Evolutionary conservation across 495 filamentous ascomycete genomes (phyloP).

Genomic region (Talaromyces wortmannii): DNA sequence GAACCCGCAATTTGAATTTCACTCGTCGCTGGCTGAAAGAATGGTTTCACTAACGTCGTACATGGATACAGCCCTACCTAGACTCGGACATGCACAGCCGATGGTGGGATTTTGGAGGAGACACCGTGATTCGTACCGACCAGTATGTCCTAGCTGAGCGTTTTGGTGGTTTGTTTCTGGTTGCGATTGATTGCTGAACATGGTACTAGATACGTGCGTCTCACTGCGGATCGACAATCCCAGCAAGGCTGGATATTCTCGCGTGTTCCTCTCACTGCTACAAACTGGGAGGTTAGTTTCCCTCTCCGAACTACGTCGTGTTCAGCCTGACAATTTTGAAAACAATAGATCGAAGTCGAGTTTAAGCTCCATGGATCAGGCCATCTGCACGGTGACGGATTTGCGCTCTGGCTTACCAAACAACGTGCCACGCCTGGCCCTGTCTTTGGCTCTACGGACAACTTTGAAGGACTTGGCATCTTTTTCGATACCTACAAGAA

Average conservation of each 20-base stretch:
- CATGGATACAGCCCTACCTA: slow-evolving; percentile 68
- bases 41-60: slow-evolving; percentile 2
- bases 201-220: slow-evolving; percentile 72
- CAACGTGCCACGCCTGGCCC: slow-evolving; percentile 73
- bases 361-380: slow-evolving; percentile 82
- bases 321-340: background rate
- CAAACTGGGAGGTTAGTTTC: slow-evolving; percentile 83
- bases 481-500: slow-evolving; percentile 99
- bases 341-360: slow-evolving; percentile 74
- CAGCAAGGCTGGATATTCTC: slow-evolving; percentile 92
- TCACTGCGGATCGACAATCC: slow-evolving; percentile 84
- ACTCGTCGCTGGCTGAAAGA: background rate
- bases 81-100: slow-evolving; percentile 98
- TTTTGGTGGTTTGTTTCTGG: too few relatives aligned
- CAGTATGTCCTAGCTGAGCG: slow-evolving; percentile 46
- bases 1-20: background rate
- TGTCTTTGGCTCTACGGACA: slow-evolving; percentile 84
- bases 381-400: slow-evolving; percentile 91
- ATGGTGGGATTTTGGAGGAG: slow-evolving; percentile 98
- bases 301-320: background rate
- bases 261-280: slow-evolving; percentile 88
- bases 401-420: slow-evolving; percentile 98
- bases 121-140: slow-evolving; percentile 89
- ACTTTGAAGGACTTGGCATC: slow-evolving; percentile 90
- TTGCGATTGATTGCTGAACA: background rate